These are phyloP conservation scores for Sordariomycetes sp. DNA, from an alignment of 2,329 filamentous ascomycete species.

Conservation along the genomic window DNA sequence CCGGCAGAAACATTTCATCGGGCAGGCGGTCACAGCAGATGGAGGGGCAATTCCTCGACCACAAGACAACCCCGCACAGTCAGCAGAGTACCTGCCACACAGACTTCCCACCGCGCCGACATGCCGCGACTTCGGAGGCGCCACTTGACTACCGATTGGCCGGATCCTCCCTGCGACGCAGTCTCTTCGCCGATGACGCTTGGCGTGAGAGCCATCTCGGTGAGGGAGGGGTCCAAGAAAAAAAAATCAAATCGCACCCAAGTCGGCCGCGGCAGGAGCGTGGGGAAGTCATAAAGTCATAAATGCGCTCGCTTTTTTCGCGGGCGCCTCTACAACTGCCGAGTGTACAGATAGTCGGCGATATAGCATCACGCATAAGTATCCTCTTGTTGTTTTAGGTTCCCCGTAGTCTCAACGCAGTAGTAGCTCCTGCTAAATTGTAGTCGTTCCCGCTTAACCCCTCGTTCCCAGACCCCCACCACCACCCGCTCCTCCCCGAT, in stretches of 20 bases:
- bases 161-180: not conserved
- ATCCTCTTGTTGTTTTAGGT: too few species aligned
- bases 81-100: not conserved
- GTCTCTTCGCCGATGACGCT: not conserved
- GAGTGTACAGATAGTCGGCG: too few species aligned
- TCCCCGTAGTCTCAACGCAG: too few species aligned
- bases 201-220: not conserved
- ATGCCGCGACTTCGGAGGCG: not conserved
- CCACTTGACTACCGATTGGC: not conserved
- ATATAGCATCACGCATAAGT: too few species aligned
- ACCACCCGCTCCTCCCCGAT: too few species aligned
- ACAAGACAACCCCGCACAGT: too few species aligned
- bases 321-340: too few species aligned
- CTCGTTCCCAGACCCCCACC: too few species aligned
- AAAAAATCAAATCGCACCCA: not conserved
- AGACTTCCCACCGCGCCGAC: not conserved
- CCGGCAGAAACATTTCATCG: not conserved
- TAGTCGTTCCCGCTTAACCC: too few species aligned
- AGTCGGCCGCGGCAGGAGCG: not conserved
- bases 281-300: too few species aligned
- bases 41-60: not conserved
- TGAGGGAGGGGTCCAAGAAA: not conserved
- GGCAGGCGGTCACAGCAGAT: not conserved
- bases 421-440: too few species aligned
- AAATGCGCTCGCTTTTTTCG: too few species aligned